Evolutionary conservation across 345 rosid genomes (phyloP).

Genomic region (Citrus glauca): DNA sequence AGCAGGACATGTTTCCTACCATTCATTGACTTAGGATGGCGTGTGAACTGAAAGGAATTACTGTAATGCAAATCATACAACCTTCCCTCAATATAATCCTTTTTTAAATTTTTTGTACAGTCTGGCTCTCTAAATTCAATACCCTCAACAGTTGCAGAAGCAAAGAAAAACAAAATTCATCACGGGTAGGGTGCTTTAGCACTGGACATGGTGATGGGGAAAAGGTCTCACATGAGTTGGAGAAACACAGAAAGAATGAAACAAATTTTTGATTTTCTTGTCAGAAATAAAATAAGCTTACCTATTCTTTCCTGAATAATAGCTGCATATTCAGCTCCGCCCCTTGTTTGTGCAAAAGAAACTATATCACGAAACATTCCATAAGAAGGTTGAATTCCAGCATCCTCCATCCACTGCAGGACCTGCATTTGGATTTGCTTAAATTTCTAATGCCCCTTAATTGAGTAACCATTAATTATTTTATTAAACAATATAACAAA

Average conservation of each 20-base stretch:
- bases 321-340: slow-evolving; percentile 56
- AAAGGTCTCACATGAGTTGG: neutral
- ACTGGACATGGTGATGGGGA: neutral
- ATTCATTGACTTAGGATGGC: neutral
- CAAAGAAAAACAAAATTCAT: too few relatives aligned
- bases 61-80: neutral
- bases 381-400: slow-evolving; percentile 60
- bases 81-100: too few relatives aligned
- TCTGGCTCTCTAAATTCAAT: too few relatives aligned
- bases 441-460: neutral
- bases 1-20: neutral
- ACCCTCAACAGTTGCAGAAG: too few relatives aligned
- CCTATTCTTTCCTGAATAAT: slow-evolving; percentile 55
- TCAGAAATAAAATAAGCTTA: slow-evolving; percentile 31
- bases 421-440: slow-evolving; percentile 42
- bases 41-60: neutral
- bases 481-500: neutral
- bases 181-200: too few relatives aligned
- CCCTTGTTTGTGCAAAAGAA: slow-evolving; percentile 61
- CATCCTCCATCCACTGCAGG: slow-evolving; percentile 81
- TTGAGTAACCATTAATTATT: neutral
- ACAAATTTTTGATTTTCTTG: neutral
- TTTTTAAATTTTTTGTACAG: too few relatives aligned
- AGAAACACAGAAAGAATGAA: too few relatives aligned
- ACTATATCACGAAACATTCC: slow-evolving; percentile 62